A percentile compares a stretch with the other conserved stretches of the same genome.
These are phyloP conservation scores for Tripterygium wilfordii DNA, from an alignment of 177 flowering plant genomes.

Conservation along the genomic window DNA sequence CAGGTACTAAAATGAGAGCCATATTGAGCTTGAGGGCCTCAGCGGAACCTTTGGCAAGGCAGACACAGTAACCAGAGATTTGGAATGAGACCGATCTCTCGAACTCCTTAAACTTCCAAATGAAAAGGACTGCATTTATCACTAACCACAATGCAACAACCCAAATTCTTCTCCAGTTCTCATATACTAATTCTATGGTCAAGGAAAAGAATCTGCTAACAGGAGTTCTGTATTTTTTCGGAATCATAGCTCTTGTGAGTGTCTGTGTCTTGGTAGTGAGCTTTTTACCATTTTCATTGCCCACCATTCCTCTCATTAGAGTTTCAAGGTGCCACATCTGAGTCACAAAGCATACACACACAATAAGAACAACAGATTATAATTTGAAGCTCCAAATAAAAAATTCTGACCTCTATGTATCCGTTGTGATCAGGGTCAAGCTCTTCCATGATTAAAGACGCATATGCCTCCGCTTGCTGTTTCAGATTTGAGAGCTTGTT, in stretches of 20 bases:
- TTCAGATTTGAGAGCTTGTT: constrained; percentile 78
- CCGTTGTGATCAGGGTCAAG: constrained; percentile 91
- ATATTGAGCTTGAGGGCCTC: constrained; percentile 85
- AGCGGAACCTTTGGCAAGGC: constrained; percentile 85
- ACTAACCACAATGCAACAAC: constrained; percentile 45
- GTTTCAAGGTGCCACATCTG: constrained; percentile 96
- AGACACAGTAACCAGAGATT: constrained; percentile 72
- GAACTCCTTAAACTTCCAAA: constrained; percentile 52
- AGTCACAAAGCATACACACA: constrained; percentile 1
- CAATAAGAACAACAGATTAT: background rate
- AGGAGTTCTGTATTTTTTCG: constrained; percentile 60
- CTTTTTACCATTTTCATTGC: constrained; percentile 24
- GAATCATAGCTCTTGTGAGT: constrained; percentile 81
- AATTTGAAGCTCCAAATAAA: background rate
- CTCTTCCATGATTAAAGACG: constrained; percentile 92
- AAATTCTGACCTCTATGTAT: constrained; percentile 73
- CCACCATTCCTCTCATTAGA: constrained; percentile 66
- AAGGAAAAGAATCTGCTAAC: constrained; percentile 30
- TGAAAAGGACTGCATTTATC: constrained; percentile 43
- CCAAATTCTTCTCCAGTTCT: constrained; percentile 84
- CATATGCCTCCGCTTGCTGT: constrained; percentile 63
- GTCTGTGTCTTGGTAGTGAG: constrained; percentile 23
- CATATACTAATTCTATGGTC: constrained; percentile 37
- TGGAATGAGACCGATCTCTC: constrained; percentile 22
- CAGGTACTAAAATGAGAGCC: constrained; percentile 90